These are phyloP conservation scores for Leccinellum albellum DNA, from an alignment of 768 basidiomycete genomes.

Conservation along the genomic window DNA sequence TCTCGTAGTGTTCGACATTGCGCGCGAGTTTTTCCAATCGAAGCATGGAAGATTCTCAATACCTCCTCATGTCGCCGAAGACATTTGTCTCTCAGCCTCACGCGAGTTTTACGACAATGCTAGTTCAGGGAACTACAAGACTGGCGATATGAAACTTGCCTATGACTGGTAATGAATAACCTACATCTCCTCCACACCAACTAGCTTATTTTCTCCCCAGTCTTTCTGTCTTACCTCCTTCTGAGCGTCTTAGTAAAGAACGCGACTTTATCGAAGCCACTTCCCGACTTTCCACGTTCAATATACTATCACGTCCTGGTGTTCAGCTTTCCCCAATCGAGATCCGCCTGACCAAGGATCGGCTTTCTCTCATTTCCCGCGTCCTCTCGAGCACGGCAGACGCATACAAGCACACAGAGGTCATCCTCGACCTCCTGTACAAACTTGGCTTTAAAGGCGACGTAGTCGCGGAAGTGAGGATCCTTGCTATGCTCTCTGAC, in stretches of 20 bases:
- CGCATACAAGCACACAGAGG: constrained; percentile 88
- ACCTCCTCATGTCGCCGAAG: constrained; percentile 53
- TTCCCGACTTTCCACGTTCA: constrained; percentile 90
- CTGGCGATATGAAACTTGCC: constrained; percentile 94
- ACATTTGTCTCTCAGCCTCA: constrained; percentile 75
- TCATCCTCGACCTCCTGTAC: constrained; percentile 84
- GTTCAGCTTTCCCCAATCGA: constrained; percentile 86
- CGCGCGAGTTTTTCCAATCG: constrained; percentile 56
- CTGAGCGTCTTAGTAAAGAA: constrained; percentile 62
- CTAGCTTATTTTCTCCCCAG: constrained; percentile 38
- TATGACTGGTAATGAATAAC: constrained; percentile 76
- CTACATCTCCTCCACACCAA: background rate
- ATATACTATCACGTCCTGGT: constrained; percentile 69
- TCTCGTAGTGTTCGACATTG: constrained; percentile 59
- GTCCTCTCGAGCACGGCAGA: constrained; percentile 82
- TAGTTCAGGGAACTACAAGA: constrained; percentile 83
- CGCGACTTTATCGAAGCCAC: constrained; percentile 97
- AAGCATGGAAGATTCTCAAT: constrained; percentile 47
- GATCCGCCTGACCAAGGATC: constrained; percentile 87
- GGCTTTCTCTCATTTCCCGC: constrained; percentile 79
- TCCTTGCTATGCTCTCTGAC: constrained; percentile 87
- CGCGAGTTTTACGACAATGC: constrained; percentile 96
- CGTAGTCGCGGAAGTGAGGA: constrained; percentile 71
- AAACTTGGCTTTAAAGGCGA: constrained; percentile 82
- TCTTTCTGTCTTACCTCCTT: constrained; percentile 66